Conservation (phyloP, 2,329 filamentous ascomycete genomes). For the Trichoderma koningiopsis region DNA sequence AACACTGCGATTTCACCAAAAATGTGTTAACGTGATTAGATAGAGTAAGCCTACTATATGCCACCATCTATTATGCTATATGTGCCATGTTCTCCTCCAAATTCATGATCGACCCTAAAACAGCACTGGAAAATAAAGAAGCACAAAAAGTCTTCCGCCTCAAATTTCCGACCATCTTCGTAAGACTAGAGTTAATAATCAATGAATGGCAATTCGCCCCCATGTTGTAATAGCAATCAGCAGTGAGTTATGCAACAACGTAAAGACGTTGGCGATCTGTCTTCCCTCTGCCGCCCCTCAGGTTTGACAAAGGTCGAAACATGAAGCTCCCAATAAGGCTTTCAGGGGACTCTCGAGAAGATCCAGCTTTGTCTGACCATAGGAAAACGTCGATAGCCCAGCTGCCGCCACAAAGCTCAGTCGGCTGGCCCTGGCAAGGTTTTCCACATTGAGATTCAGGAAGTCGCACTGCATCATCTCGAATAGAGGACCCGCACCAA, state of each 20-base stretch:
- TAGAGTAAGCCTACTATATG: background rate
- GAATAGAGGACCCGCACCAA: conserved; percentile 48
- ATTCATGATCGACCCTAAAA: background rate
- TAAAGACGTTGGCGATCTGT: background rate
- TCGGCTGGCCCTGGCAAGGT: conserved; percentile 29
- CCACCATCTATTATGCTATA: background rate
- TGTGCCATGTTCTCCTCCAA: background rate
- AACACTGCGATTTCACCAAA: background rate
- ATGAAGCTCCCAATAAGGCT: background rate
- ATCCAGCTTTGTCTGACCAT: conserved; percentile 3
- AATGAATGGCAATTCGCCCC: background rate
- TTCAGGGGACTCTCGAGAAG: background rate
- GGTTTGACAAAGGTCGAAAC: conserved; percentile 10
- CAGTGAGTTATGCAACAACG: background rate
- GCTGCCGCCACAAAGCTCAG: conserved; percentile 30
- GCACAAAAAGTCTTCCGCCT: background rate
- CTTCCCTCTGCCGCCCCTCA: background rate
- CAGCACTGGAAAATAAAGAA: background rate
- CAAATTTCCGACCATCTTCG: background rate
- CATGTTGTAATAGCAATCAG: background rate
- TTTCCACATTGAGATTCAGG: conserved; percentile 33
- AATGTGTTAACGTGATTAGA: background rate
- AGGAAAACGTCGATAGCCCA: conserved; percentile 34
- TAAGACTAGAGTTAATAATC: background rate
- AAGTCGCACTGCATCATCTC: conserved; percentile 31